phyloP scores from a whole-genome alignment of 2,329 filamentous ascomycete genomes.

The Penicillium brasilianum region DNA sequence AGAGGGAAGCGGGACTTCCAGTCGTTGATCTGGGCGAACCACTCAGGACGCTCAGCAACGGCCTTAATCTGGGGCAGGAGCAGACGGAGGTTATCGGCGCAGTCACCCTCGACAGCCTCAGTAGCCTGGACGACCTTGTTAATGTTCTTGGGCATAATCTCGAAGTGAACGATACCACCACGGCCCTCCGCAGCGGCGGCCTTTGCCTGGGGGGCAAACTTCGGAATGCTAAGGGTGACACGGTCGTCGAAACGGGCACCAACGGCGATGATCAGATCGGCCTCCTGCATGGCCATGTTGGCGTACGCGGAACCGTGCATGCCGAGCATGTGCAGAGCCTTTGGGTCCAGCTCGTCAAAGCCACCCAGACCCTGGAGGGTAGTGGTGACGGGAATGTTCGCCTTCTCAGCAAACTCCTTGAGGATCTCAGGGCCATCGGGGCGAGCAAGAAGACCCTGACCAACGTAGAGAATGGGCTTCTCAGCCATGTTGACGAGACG shows the following conservation, averaged over 20 bases:
- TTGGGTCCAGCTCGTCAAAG: constrained; percentile 90
- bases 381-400: constrained; percentile 90
- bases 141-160: constrained; percentile 99
- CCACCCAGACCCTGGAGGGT: constrained; percentile 92
- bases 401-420: constrained; percentile 86
- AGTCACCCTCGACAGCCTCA: constrained; percentile 92
- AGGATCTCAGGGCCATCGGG: constrained; percentile 80
- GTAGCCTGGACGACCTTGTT: constrained; percentile 99
- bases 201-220: constrained; percentile 89
- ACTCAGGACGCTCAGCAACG: constrained; percentile 73
- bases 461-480: constrained; percentile 94
- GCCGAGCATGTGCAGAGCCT: constrained; percentile 96
- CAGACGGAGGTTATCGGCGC: constrained; percentile 74
- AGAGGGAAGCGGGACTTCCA: constrained; percentile 96
- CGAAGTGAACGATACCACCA: constrained; percentile 95
- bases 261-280: constrained; percentile 92
- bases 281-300: constrained; percentile 97
- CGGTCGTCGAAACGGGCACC: constrained; percentile 96
- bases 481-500: constrained; percentile 84
- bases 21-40: constrained; percentile 85
- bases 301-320: constrained; percentile 98
- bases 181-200: constrained; percentile 81
- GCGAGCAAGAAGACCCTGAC: constrained; percentile 82
- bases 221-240: constrained; percentile 78
- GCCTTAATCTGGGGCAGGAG: constrained; percentile 74